These are phyloP conservation scores for Thyridium curvatum DNA, from an alignment of 2,329 filamentous ascomycete genomes.

Conservation along the genomic window DNA sequence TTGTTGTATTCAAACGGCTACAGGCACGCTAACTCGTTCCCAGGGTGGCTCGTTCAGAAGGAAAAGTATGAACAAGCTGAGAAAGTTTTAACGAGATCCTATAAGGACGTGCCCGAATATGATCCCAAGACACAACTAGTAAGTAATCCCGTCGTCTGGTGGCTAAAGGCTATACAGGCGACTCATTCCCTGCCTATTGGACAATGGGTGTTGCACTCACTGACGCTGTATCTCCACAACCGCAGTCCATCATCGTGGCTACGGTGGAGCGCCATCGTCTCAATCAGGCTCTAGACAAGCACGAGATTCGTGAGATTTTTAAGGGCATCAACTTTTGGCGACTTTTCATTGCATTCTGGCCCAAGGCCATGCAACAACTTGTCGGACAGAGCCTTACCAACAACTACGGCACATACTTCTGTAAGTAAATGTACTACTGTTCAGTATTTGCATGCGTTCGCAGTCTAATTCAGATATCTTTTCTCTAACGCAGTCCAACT, in stretches of 20 bases:
- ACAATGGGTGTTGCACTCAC: no score
- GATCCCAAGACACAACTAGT: not conserved
- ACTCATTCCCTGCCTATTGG: no score
- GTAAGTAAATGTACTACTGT: no score
- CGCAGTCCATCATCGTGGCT: not conserved
- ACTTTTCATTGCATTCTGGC: slow-evolving; percentile 26
- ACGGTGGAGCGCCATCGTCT: slow-evolving; percentile 1
- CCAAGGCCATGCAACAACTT: slow-evolving; percentile 27
- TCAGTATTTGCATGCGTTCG: no score
- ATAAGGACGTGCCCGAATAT: not conserved
- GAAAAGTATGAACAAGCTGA: slow-evolving; percentile 2
- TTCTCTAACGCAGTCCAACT: no score
- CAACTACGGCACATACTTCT: slow-evolving; percentile 22
- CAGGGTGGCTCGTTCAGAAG: slow-evolving; percentile 3
- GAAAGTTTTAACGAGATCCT: slow-evolving; percentile 1
- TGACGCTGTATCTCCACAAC: no score
- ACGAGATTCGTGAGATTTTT: slow-evolving; percentile 14
- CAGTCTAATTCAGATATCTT: no score
- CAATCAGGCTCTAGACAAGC: slow-evolving; percentile 1
- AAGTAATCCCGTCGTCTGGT: no score
- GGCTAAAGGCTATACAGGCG: no score
- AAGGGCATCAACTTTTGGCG: slow-evolving; percentile 23
- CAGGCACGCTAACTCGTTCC: slow-evolving; percentile 1
- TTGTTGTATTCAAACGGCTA: not conserved
- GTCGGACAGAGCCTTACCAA: slow-evolving; percentile 27